Conservation (phyloP, 140 eudicot species). For the Oenanthe javanica region DNA sequence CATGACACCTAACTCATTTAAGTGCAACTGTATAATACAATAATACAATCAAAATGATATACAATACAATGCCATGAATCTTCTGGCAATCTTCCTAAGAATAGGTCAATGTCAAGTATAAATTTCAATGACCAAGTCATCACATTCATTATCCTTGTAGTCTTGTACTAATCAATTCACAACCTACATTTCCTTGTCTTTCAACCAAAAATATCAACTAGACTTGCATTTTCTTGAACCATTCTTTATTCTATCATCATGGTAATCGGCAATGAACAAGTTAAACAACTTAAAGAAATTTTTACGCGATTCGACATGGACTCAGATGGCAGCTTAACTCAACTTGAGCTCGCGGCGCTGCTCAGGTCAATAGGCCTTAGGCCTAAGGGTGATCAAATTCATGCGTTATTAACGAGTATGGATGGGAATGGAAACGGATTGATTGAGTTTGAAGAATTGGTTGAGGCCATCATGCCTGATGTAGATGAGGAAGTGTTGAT, state of each 20-base stretch:
- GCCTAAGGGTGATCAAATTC: conserved; percentile 74
- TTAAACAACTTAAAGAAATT: conserved; percentile 52
- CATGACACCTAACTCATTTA: not conserved
- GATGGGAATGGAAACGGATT: conserved; percentile 77
- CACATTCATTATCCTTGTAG: not conserved
- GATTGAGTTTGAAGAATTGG: conserved; percentile 71
- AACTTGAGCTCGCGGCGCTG: conserved; percentile 88
- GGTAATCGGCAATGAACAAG: conserved; percentile 29
- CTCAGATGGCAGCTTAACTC: conserved; percentile 89
- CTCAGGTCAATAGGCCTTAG: conserved; percentile 76
- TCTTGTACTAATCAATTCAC: not conserved
- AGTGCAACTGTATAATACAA: not conserved
- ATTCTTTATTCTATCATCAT: conserved; percentile 20
- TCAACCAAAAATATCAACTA: not conserved
- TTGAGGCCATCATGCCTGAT: conserved; percentile 50
- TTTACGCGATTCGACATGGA: conserved; percentile 89
- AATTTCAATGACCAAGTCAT: not conserved
- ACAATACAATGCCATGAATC: conserved; percentile 1
- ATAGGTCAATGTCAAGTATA: conserved; percentile 5
- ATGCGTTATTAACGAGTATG: conserved; percentile 42
- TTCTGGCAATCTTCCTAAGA: conserved; percentile 7
- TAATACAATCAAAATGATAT: not conserved
- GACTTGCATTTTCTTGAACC: conserved; percentile 21
- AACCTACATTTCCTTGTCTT: not conserved
- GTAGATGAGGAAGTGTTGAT: conserved; percentile 48